Base-by-base conservation (phyloP, 2,329 filamentous ascomycete species). In the Orbilia ellipsospora region DNA sequence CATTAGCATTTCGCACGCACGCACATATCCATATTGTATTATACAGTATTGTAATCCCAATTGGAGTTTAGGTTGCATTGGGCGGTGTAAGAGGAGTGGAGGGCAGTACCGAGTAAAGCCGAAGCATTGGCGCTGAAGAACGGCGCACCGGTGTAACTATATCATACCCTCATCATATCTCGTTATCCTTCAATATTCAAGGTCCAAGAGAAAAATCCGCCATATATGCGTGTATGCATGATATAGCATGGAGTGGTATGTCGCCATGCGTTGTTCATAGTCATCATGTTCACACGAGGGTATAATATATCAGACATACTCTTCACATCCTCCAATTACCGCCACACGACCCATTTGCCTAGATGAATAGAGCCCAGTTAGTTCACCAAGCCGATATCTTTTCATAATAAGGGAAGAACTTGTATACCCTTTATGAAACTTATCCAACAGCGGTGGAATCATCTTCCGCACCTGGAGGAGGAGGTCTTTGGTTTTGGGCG, bases 81-180 rank as follows among this genome's bases (percentile, higher is more conserved):
- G 10, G 5, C 2, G 40, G 40, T 79, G 68, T 52, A 18, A 12
- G 2, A 45, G 18, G 48, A 42, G 12, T 15, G 36, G 62, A 12
- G 20, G 18, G 50, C 26, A 31, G 50, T 82, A 83, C 94, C 95
- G 70, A 98, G 84, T 80, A 91, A 89, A 55, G 95, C 95, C 78
- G 93, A 97, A 12, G 95, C 95, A 89, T 97, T 97, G 78, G 94
- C 94, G 18, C 94, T 97, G 84, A 99, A 99, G 84, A 97, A 99
- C 12, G 95, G 95, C 72, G 95, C 95, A 44, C 95, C 95, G 0
- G 95, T 97, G 82, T 98, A 99, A 83, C 85, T 86, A 52, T 23
- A 52, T 52, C 48, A n/a, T 18, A 18, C 18, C 8, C 48, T n/a
- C 10, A 36, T 10, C 3, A 36, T n/a, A 5, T 10, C 1, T 18